These are phyloP conservation scores for Dictyostelium purpureum DNA, from an alignment of 78 protist species.

Conservation along the genomic window DNA sequence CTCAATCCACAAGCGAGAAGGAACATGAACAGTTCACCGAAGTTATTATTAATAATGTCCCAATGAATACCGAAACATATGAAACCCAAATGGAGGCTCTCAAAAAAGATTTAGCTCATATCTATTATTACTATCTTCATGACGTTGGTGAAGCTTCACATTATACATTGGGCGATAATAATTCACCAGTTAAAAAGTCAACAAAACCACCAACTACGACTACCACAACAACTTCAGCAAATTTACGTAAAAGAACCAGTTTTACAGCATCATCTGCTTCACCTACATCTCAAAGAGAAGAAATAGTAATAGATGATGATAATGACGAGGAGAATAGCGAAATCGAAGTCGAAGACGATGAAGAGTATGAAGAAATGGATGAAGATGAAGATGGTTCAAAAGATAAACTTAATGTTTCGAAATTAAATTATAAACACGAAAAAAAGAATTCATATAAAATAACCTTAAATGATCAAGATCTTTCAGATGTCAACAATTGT, in stretches of 20 bases:
- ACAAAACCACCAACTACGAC: not conserved
- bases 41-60: constrained; percentile 23
- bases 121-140: constrained; percentile 66
- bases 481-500: not conserved
- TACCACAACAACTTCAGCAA: not conserved
- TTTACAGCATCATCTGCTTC: too few relatives aligned
- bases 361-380: not conserved
- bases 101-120: constrained; percentile 54
- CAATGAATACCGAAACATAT: not conserved
- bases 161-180: not conserved
- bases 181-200: not conserved
- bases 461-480: constrained; percentile 17
- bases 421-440: not conserved
- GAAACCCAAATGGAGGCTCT: not conserved
- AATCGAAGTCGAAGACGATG: not conserved
- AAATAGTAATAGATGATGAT: too few relatives aligned
- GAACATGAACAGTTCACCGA: constrained; percentile 39
- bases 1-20: not conserved
- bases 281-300: too few relatives aligned
- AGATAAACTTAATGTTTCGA: not conserved
- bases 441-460: constrained; percentile 1
- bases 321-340: not conserved
- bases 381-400: not conserved
- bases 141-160: not conserved
- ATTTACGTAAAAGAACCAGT: not conserved